These are phyloP conservation scores for Lodderomyces pseudojiufengensis DNA, from an alignment of 1,139 yeast species.

Conservation along the genomic window DNA sequence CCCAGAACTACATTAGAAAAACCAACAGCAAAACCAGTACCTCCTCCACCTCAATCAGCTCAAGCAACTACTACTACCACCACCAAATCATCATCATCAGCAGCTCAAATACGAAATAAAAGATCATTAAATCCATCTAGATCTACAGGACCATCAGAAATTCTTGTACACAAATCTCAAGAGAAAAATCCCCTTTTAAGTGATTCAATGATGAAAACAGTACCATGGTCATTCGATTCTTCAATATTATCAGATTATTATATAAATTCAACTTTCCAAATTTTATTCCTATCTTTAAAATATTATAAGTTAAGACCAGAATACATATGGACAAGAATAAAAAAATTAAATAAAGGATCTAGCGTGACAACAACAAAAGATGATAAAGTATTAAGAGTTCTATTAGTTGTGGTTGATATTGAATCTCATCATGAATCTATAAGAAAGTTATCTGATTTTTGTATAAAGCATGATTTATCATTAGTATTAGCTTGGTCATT, in stretches of 20 bases:
- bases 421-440: conserved; percentile 69
- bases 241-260: conserved; percentile 57
- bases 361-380: conserved; percentile 35
- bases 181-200: conserved; percentile 42
- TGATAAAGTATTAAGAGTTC: conserved; percentile 52
- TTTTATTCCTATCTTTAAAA: conserved; percentile 69
- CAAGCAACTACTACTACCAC: not conserved
- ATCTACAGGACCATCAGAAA: conserved; percentile 20
- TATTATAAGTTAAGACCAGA: conserved; percentile 89
- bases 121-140: conserved; percentile 10
- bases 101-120: conserved; percentile 5
- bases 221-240: conserved; percentile 36
- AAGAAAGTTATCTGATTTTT: conserved; percentile 64
- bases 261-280: conserved; percentile 62
- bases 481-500: conserved; percentile 76
- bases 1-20: conserved; percentile 11
- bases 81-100: conserved; percentile 4
- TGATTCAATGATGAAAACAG: conserved; percentile 35
- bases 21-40: conserved; percentile 11
- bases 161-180: conserved; percentile 36
- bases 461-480: conserved; percentile 68
- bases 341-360: conserved; percentile 40
- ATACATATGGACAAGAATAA: conserved; percentile 69
- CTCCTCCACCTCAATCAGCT: conserved; percentile 7
- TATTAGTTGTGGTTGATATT: conserved; percentile 75